Conservation (phyloP, 192 early-diverging fungal species). For the Coemansia erecta region DNA sequence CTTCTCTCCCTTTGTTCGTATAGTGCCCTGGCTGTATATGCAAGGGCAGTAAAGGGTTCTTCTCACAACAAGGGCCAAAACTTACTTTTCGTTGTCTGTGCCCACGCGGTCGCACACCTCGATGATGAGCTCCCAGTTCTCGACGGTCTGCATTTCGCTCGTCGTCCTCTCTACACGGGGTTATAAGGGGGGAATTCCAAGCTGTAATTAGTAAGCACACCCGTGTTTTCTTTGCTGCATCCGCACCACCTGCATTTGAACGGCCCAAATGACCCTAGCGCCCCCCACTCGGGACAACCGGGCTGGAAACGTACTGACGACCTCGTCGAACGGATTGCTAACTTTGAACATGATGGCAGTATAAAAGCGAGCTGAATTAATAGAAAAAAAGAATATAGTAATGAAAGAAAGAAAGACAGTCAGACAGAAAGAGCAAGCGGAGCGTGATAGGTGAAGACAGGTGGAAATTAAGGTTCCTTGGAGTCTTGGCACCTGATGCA, state of each 20-base stretch:
- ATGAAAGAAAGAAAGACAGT: conserved; percentile 4
- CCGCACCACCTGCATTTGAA: too few species aligned
- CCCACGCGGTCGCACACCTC: conserved; percentile 70
- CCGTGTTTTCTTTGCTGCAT: too few species aligned
- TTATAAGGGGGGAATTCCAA: conserved; percentile 3
- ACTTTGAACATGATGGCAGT: conserved; percentile 45
- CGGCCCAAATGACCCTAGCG: too few species aligned
- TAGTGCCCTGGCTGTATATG: too few species aligned
- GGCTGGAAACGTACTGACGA: conserved; percentile 42
- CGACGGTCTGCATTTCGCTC: conserved; percentile 84
- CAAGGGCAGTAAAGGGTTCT: too few species aligned
- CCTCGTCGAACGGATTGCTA: conserved; percentile 48
- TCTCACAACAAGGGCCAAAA: too few species aligned
- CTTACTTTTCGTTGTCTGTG: conserved; percentile 39
- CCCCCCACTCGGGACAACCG: too few species aligned
- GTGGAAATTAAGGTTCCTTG: background rate
- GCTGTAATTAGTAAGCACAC: background rate
- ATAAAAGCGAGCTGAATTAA: too few species aligned
- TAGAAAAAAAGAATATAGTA: conserved; percentile 1
- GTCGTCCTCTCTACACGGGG: conserved; percentile 73
- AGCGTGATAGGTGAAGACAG: conserved; percentile 7
- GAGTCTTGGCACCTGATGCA: background rate
- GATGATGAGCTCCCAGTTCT: conserved; percentile 89
- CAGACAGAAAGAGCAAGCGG: background rate
- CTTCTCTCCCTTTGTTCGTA: too few species aligned